These are phyloP conservation scores for Pseudognaphalium luteoalbum DNA, from an alignment of 129 eudicot genomes.

Conservation along the genomic window DNA sequence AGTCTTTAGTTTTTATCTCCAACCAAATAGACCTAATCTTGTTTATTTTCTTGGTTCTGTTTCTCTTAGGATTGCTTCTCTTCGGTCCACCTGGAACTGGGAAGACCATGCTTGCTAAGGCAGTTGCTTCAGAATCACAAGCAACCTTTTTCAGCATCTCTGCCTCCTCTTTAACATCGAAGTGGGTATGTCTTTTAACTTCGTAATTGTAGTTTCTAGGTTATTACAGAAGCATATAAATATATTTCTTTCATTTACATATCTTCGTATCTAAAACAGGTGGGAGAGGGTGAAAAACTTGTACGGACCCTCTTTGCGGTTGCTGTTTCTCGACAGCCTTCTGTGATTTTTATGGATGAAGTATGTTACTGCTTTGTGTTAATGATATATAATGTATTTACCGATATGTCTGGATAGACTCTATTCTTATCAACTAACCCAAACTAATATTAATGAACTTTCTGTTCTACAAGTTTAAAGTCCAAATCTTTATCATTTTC, in stretches of 20 bases:
- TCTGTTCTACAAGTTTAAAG: not conserved
- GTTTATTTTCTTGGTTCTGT: conserved; percentile 20
- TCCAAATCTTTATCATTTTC: not conserved
- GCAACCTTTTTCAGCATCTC: conserved; percentile 97
- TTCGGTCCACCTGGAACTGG: conserved; percentile 99
- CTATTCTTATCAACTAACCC: not conserved
- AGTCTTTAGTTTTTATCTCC: not conserved
- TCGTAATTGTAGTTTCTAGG: conserved; percentile 6
- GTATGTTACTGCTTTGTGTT: conserved; percentile 44
- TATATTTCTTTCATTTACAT: conserved; percentile 11
- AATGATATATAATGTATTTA: not conserved
- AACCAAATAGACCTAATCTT: not conserved
- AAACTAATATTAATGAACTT: not conserved
- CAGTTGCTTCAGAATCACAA: conserved; percentile 95
- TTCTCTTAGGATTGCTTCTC: conserved; percentile 74
- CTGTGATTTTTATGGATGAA: conserved; percentile 97
- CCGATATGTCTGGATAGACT: conserved; percentile 1
- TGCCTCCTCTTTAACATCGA: conserved; percentile 96
- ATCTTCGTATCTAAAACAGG: conserved; percentile 43
- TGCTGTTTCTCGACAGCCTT: conserved; percentile 90
- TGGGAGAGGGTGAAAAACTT: conserved; percentile 99
- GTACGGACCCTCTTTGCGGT: conserved; percentile 92
- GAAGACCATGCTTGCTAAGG: conserved; percentile 97
- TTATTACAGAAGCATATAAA: not conserved
- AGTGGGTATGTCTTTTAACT: conserved; percentile 68